phyloP scores from a whole-genome alignment of 73 alveolate genomes.

The Stentor roeselii region DNA sequence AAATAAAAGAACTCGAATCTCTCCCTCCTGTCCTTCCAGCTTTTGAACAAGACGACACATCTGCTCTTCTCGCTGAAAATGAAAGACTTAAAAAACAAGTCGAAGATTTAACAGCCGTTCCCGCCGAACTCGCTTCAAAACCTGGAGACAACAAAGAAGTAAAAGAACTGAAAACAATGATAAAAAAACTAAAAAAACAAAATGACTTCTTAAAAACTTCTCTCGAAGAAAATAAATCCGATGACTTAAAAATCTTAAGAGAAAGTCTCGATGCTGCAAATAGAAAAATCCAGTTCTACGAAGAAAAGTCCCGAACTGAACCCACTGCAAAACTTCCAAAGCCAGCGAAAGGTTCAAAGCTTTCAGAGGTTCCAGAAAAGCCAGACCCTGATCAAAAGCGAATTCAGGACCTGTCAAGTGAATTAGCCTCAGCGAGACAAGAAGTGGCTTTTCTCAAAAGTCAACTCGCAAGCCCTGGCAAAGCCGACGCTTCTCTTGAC shows the following conservation, averaged over 20 bases:
- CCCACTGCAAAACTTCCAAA: too few species aligned
- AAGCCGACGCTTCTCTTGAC: background rate
- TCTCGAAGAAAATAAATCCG: background rate
- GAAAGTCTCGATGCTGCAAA: background rate
- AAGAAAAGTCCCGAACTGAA: background rate
- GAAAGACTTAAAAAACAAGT: background rate
- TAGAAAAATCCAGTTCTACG: background rate
- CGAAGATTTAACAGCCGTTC: background rate
- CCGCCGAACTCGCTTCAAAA: background rate
- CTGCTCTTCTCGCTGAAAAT: too few species aligned
- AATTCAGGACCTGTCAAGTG: too few species aligned
- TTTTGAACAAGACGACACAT: too few species aligned
- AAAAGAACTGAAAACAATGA: background rate
- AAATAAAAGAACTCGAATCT: too few species aligned
- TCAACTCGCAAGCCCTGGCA: background rate
- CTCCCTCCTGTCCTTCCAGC: too few species aligned
- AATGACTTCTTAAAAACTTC: background rate
- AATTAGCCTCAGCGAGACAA: background rate
- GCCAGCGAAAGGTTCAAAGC: too few species aligned
- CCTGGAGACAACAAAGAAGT: background rate
- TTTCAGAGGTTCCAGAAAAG: too few species aligned
- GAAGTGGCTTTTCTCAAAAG: background rate
- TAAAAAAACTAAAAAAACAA: background rate
- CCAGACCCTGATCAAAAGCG: too few species aligned
- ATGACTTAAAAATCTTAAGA: background rate